A percentile compares a stretch with the other conserved stretches of the same genome.
Conservation (phyloP, 495 filamentous ascomycete genomes). For the Aspergillus avenaceus region DNA sequence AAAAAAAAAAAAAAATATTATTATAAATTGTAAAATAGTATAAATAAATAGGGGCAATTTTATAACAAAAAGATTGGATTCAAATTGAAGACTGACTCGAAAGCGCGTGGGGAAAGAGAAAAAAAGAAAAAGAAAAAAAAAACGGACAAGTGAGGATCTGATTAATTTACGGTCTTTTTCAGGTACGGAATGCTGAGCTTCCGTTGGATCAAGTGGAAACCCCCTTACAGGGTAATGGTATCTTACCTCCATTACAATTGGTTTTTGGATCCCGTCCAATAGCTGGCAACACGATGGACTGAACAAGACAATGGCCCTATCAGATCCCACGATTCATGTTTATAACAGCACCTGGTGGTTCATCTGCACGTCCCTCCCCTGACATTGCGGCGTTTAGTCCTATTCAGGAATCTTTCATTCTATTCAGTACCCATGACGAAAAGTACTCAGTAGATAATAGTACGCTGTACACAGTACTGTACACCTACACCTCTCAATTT, state of each 20-base stretch:
- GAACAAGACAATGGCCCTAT: neutral
- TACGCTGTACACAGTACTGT: too few species aligned
- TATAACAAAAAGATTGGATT: too few species aligned
- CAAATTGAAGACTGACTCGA: neutral
- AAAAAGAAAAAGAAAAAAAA: conserved; percentile 4
- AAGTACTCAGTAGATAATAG: neutral
- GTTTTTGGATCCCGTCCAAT: neutral
- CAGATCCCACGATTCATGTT: neutral
- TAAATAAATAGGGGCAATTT: too few species aligned
- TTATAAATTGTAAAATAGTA: too few species aligned
- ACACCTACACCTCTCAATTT: too few species aligned
- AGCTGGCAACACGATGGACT: neutral
- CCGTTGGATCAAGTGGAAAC: neutral
- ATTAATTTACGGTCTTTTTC: too few species aligned
- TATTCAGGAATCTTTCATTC: neutral
- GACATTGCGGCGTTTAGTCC: too few species aligned
- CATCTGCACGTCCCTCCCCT: neutral
- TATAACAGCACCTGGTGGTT: too few species aligned
- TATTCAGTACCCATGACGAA: neutral
- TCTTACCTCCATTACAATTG: neutral
- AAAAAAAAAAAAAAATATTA: neutral
- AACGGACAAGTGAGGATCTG: neutral
- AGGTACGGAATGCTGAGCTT: neutral
- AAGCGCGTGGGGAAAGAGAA: neutral
- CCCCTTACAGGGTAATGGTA: neutral